A percentile compares a stretch with the other conserved stretches of the same genome.
Conservation (phyloP, 345 rosid genomes). For the Gossypium bickii region DNA sequence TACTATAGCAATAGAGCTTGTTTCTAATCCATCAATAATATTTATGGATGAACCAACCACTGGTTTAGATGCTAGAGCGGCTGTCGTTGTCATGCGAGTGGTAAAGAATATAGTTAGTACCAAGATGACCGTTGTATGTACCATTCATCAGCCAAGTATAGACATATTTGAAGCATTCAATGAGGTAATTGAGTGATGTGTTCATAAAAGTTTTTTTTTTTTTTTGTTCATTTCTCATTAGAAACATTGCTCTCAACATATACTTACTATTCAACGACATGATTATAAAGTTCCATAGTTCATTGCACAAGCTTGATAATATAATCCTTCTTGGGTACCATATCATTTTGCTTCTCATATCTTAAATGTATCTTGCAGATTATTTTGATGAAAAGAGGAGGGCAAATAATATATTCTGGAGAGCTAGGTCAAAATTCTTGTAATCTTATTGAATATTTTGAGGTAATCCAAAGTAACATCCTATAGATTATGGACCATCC, state of each 20-base stretch:
- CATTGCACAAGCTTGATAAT: neutral
- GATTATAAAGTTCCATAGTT: neutral
- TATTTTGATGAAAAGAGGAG: conserved; percentile 60
- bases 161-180: conserved; percentile 55
- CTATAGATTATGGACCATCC: neutral
- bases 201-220: neutral
- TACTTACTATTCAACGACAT: neutral
- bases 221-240: neutral
- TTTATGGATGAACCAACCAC: conserved; percentile 65
- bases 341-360: neutral
- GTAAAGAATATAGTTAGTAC: conserved; percentile 47
- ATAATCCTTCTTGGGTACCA: neutral
- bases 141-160: conserved; percentile 55
- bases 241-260: neutral
- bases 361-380: conserved; percentile 29
- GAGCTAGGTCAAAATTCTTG: conserved; percentile 46
- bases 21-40: conserved; percentile 50
- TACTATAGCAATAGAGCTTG: conserved; percentile 54
- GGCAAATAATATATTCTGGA: conserved; percentile 47
- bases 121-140: conserved; percentile 45
- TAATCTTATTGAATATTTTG: conserved; percentile 47
- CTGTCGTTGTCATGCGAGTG: conserved; percentile 48
- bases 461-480: conserved; percentile 28
- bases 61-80: conserved; percentile 57
- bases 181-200: conserved; percentile 30